Base-by-base conservation (phyloP, 139 green algal genomes). In the Deuterostichococcus epilithicus region DNA sequence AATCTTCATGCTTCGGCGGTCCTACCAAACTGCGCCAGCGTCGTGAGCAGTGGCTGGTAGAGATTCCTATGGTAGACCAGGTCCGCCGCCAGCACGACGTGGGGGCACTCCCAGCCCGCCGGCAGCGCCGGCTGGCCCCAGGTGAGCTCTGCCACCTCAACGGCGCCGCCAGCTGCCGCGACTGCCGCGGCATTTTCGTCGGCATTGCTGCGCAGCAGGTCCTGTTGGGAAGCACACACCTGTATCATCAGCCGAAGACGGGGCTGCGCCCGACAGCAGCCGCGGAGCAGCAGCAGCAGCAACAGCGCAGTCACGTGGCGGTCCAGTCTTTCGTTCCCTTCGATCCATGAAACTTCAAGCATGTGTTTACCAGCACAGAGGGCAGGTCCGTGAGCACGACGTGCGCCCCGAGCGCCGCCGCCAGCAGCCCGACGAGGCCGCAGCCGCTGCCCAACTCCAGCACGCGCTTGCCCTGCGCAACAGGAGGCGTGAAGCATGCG, bases 381-480 rank as follows among this genome's bases (percentile, higher is more conserved):
- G 80, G 71, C 26, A 89, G 65, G 68, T 89, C 85, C 0, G 82
- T 87, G 6, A 86, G 70, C 38, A 91, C 74, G 18, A 88, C 76
- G 66, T 86, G 79, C 2, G 86, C 86, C 0, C 86, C 86, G 20
- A 80, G 63, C 0, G 86, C 84, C 5, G 86, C 86, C 20, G 83
- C 84, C 32, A 79, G 72, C 39, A 91, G 72, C 3, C 86, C 86
- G 6, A 81, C 78, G 35, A 91, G 78, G 1, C 86, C 86, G n/a
- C 74, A 87, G 45, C 86, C 86, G 35, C 74, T 76, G 23, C 86
- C 86, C 60, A 90, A 76, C 69, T 90, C 86, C 34, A 90, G 30
- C 44, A 90, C 82, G 0, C 78, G 39, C 37, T 80, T 81, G 1
- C 83, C 86, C 78, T 82, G 42, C 70, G 72, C n/a, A n/a, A n/a